Evolutionary conservation across 2,329 filamentous ascomycete species (phyloP), one percentile per base, ranked within the genome.

Genomic region (Penicillium concentricum): DNA sequence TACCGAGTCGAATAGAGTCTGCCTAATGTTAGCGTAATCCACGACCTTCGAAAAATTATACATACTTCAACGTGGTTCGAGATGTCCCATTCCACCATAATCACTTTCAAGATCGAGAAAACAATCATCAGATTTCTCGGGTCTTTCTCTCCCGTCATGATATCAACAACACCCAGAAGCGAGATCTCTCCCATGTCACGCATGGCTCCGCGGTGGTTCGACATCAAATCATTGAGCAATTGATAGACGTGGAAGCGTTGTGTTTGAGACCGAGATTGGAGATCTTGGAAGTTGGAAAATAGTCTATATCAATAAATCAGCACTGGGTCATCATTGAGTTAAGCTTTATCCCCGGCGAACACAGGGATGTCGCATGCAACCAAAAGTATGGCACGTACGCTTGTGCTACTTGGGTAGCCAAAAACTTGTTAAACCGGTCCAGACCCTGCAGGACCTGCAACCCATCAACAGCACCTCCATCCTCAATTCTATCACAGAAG

Each of bases 101-200:
- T 79, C 15, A 87, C 86, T 65, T 82, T 84, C 28, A 88, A 69
- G 57, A 88, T 82, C 0, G 86, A 88, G 65, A 89, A 89, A 2
- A 88, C 82, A 47, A 89, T 78, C 87, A 89, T 89, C 28, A 89
- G 73, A 66, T 89, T 89, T 28, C 87, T 79, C 0, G 86, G 86
- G 61, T 89, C 86, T 65, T 88, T 88, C 69, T 89, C 86, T 55
- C 86, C 86, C 16, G 84, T 83, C 66, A 89, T 86, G 59, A 88
- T 82, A 54, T 86, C 80, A 50, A 86, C 83, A 61, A 87, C 84
- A 4, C 81, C 83, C 3, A 83, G 74, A 52, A 88, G 73, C 61
- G 87, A 87, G 56, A 83, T 79, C 47, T 85, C 79, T 34, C 84
- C 82, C 66, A 87, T 79, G 12, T 80, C 74, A 69, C 77, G 78